phyloP scores from a whole-genome alignment of 2,329 filamentous ascomycete species.

The Verticillium tricorpus region DNA sequence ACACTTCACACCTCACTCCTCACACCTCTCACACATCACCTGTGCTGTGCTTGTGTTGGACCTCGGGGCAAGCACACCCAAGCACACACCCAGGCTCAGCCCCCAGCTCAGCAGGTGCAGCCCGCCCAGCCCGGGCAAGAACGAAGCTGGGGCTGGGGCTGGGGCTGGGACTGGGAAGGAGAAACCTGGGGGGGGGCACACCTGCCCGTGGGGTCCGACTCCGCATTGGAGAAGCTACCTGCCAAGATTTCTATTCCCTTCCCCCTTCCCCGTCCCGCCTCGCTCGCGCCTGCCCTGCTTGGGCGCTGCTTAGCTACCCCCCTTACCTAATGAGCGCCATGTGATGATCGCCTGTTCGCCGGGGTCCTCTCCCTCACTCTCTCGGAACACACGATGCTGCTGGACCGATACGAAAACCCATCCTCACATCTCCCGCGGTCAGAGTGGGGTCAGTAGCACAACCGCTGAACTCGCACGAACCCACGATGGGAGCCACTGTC shows the following conservation, averaged over 20 bases:
- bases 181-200: slow-evolving; percentile 12
- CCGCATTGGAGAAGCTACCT: slow-evolving; percentile 33
- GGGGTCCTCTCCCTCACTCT: background rate
- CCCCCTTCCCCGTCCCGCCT: background rate
- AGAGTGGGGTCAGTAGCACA: background rate
- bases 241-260: slow-evolving; percentile 4
- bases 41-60: background rate
- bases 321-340: background rate
- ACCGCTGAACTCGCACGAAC: background rate
- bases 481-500: background rate
- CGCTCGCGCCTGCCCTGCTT: background rate
- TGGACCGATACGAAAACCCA: background rate
- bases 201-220: slow-evolving; percentile 22
- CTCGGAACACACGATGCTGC: background rate
- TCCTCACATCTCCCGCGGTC: background rate
- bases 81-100: too few species aligned
- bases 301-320: background rate
- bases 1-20: background rate
- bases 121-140: slow-evolving; percentile 8
- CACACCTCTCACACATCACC: background rate
- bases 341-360: background rate
- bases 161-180: slow-evolving; percentile 9
- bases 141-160: slow-evolving; percentile 18
- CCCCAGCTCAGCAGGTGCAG: background rate
- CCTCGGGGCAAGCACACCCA: background rate